Percentiles rank a stretch among this genome's conserved stretches.
Conservation (phyloP, 805 yeast species). For the Isabelozyma heimii region DNA sequence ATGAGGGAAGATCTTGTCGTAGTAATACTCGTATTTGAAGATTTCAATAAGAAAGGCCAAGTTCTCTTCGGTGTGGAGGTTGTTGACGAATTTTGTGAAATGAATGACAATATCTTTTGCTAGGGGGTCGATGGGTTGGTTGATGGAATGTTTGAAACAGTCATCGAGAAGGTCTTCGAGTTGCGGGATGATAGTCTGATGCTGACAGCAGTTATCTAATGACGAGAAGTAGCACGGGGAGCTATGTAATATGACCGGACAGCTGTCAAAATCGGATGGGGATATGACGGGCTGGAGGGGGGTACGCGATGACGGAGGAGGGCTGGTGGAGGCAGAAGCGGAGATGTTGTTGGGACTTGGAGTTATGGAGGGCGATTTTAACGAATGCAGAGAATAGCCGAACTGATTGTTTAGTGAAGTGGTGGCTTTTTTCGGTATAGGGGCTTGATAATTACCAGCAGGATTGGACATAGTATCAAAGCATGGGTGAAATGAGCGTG, state of each 20-base stretch:
- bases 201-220: neutral
- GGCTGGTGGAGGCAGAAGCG: neutral
- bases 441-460: conserved; percentile 1
- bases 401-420: neutral
- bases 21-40: conserved; percentile 43
- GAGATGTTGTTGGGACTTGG: neutral
- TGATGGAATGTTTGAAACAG: conserved; percentile 24
- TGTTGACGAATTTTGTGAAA: conserved; percentile 32
- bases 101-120: conserved; percentile 15
- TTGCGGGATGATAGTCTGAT: conserved; percentile 4
- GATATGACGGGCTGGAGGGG: neutral
- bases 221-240: neutral
- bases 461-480: neutral
- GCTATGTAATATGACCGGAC: conserved; percentile 1
- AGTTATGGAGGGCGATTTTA: neutral
- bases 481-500: neutral
- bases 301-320: neutral
- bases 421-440: conserved; percentile 3
- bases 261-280: neutral
- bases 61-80: conserved; percentile 47
- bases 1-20: conserved; percentile 20
- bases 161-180: conserved; percentile 32
- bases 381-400: neutral
- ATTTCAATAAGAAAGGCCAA: conserved; percentile 44
- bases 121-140: conserved; percentile 11